phyloP scores from a whole-genome alignment of 2,329 filamentous ascomycete species.

The Tolypocladium endophyticum region DNA sequence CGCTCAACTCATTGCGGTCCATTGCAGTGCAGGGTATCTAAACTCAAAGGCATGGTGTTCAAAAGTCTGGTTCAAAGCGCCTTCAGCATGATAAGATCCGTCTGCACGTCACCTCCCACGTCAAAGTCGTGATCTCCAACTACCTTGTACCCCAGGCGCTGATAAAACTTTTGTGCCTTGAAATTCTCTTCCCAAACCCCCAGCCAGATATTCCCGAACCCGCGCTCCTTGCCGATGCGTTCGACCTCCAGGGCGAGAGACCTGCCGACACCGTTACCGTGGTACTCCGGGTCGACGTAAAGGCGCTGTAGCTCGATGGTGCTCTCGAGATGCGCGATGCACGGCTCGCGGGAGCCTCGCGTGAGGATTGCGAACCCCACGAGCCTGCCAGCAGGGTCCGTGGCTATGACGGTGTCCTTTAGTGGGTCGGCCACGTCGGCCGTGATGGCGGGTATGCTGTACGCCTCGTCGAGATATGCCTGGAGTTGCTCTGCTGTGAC shows the following conservation, averaged over 20 bases:
- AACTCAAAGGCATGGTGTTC: neutral
- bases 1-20: too few relatives aligned
- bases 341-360: slow-evolving; percentile 24
- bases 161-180: slow-evolving; percentile 26
- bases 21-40: too few relatives aligned
- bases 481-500: slow-evolving; percentile 24
- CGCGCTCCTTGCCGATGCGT: slow-evolving; percentile 22
- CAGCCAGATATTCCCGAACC: slow-evolving; percentile 30
- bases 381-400: slow-evolving; percentile 9
- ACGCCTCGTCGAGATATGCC: slow-evolving; percentile 25
- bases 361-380: slow-evolving; percentile 31
- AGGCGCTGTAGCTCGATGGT: slow-evolving; percentile 31
- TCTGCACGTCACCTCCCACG: slow-evolving; percentile 28
- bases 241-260: slow-evolving; percentile 18
- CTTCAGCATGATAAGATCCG: slow-evolving; percentile 31
- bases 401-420: slow-evolving; percentile 16
- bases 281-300: slow-evolving; percentile 24
- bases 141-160: slow-evolving; percentile 25
- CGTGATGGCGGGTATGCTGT: slow-evolving; percentile 20
- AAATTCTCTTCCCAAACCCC: slow-evolving; percentile 37
- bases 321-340: slow-evolving; percentile 16
- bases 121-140: slow-evolving; percentile 31
- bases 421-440: slow-evolving; percentile 11
- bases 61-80: neutral
- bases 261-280: slow-evolving; percentile 28